These are phyloP conservation scores for Crucihimalaya himalaica DNA, from an alignment of 345 rosid species.

Conservation along the genomic window DNA sequence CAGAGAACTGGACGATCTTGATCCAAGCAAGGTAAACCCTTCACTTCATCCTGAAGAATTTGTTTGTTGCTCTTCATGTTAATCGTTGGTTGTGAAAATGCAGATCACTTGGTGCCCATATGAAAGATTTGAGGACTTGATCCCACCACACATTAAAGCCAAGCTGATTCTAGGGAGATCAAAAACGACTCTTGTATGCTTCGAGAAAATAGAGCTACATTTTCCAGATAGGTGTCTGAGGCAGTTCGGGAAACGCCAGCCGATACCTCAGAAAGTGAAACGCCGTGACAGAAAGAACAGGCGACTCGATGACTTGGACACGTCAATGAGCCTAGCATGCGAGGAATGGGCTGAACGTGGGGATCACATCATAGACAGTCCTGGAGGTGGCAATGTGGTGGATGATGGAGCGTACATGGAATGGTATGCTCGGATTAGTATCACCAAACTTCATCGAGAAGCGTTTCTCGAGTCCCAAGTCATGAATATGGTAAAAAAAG, in stretches of 20 bases:
- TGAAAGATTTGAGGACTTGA: constrained; percentile 48
- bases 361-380: constrained; percentile 49
- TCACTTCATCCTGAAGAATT: background rate
- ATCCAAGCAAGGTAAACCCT: constrained; percentile 57
- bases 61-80: background rate
- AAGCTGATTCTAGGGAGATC: constrained; percentile 69
- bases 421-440: constrained; percentile 62
- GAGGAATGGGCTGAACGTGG: constrained; percentile 67
- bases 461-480: constrained; percentile 44
- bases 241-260: constrained; percentile 67
- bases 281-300: constrained; percentile 69
- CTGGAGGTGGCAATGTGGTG: constrained; percentile 39
- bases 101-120: constrained; percentile 64
- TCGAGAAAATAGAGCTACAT: constrained; percentile 78
- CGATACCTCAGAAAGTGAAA: constrained; percentile 65
- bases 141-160: constrained; percentile 53
- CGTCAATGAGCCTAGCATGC: constrained; percentile 68
- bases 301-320: constrained; percentile 74
- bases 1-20: constrained; percentile 60
- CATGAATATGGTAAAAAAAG: constrained; percentile 42
- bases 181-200: constrained; percentile 77
- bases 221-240: constrained; percentile 80
- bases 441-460: constrained; percentile 41
- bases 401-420: constrained; percentile 70
- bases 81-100: constrained; percentile 20